A percentile compares a stretch with the other conserved stretches of the same genome.
Conservation (phyloP, 139 green algal genomes). For the Ulvella scutata region DNA sequence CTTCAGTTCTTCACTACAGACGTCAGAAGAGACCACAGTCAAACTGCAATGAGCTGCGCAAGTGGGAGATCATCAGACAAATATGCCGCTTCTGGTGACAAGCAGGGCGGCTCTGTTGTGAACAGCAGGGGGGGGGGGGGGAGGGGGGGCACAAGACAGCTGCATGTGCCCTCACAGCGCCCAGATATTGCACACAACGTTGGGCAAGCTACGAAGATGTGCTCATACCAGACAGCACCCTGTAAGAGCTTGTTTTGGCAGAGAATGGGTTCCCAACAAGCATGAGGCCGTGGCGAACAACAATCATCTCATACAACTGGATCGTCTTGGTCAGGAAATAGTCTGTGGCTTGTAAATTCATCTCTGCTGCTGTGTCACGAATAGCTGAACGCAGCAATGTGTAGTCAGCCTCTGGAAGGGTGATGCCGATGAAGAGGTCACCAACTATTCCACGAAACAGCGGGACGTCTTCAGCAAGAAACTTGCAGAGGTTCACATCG, state of each 20-base stretch:
- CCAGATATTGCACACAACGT: no score
- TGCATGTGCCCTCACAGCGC: no score
- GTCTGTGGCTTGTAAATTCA: conserved; percentile 37
- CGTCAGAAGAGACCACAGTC: background rate
- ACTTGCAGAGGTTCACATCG: conserved; percentile 48
- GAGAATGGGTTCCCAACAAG: conserved; percentile 49
- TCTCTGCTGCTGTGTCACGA: conserved; percentile 13
- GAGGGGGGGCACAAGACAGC: no score
- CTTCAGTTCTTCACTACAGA: background rate
- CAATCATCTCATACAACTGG: conserved; percentile 35
- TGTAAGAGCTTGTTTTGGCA: conserved; percentile 44
- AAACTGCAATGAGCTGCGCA: background rate
- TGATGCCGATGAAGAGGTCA: conserved; percentile 54
- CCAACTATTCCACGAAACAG: conserved; percentile 32
- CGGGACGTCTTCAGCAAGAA: conserved; percentile 15
- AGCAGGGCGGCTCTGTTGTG: background rate
- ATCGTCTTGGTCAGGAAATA: conserved; percentile 46
- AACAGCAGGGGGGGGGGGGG: background rate
- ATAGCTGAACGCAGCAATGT: conserved; percentile 15
- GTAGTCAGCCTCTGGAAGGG: conserved; percentile 27
- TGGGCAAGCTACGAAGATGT: conserved; percentile 23
- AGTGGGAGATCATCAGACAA: background rate
- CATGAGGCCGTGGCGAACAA: conserved; percentile 66
- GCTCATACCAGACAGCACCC: conserved; percentile 21
- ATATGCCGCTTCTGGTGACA: background rate